Conservation (phyloP, 306 rosid genomes). For the Ormosia semicastrata region DNA sequence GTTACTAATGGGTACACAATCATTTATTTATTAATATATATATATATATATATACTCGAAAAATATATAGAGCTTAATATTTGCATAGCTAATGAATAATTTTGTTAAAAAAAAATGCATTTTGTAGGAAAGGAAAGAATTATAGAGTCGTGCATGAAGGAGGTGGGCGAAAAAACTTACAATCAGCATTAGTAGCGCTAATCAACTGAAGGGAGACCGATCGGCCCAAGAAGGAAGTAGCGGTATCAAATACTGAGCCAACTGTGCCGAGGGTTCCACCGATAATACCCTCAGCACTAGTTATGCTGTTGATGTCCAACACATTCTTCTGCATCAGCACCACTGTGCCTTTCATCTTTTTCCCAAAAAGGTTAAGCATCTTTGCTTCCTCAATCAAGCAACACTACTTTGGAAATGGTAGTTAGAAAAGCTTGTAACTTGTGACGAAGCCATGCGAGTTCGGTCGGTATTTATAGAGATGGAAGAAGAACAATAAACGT, state of each 20-base stretch:
- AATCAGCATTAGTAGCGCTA: constrained; percentile 7
- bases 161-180: not conserved
- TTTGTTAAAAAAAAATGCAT: too few species aligned
- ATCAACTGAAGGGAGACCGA: constrained; percentile 20
- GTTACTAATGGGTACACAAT: too few species aligned
- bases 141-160: not conserved
- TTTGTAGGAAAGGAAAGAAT: not conserved
- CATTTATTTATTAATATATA: too few species aligned
- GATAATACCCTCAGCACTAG: not conserved
- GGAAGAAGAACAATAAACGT: not conserved
- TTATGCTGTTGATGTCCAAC: constrained; percentile 17
- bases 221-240: not conserved
- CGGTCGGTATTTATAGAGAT: not conserved
- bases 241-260: not conserved
- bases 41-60: too few species aligned
- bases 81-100: too few species aligned
- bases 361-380: not conserved
- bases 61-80: too few species aligned
- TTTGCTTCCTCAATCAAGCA: not conserved
- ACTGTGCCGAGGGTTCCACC: not conserved
- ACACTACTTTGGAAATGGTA: not conserved
- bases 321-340: constrained; percentile 33
- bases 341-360: constrained; percentile 22
- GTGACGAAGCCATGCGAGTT: not conserved
- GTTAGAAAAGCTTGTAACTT: not conserved